Conservation (phyloP, 2,329 filamentous ascomycete genomes). For the Beauveria varroae region DNA sequence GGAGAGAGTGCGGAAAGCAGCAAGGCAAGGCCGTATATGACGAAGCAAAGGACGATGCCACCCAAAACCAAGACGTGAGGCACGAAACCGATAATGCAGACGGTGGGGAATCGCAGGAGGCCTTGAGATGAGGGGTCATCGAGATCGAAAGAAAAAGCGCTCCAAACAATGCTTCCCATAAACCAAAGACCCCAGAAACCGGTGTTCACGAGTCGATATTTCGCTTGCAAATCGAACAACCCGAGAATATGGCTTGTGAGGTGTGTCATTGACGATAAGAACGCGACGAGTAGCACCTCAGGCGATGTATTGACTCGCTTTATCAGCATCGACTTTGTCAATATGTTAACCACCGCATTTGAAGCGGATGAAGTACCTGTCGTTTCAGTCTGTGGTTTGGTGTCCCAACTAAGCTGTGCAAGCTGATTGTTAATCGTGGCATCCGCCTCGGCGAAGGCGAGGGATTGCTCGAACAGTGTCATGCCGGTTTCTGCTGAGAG, state of each 20-base stretch:
- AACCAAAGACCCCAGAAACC: constrained; percentile 86
- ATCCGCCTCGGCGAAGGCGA: constrained; percentile 94
- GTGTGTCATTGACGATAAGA: constrained; percentile 86
- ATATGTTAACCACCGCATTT: constrained; percentile 30
- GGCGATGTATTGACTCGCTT: constrained; percentile 79
- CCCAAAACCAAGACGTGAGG: constrained; percentile 81
- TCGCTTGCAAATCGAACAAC: constrained; percentile 70
- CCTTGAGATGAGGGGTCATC: constrained; percentile 56
- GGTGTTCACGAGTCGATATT: constrained; percentile 76
- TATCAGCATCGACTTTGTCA: constrained; percentile 61
- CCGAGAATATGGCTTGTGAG: constrained; percentile 77
- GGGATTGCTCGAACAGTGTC: constrained; percentile 91
- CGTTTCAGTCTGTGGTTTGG: constrained; percentile 10
- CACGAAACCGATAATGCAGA: constrained; percentile 91
- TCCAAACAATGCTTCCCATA: constrained; percentile 78
- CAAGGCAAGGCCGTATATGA: constrained; percentile 73
- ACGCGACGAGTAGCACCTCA: constrained; percentile 76
- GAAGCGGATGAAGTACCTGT: constrained; percentile 15
- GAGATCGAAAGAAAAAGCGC: constrained; percentile 54
- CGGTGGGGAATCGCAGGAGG: constrained; percentile 80
- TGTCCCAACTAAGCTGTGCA: constrained; percentile 56
- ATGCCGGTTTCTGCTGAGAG: constrained; percentile 84
- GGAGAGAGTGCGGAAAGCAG: constrained; percentile 55
- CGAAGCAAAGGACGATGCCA: constrained; percentile 67
- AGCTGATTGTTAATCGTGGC: constrained; percentile 76